Evolutionary conservation across 1,284 basidiomycete genomes (phyloP).

Genomic region (Meripilus lineatus): DNA sequence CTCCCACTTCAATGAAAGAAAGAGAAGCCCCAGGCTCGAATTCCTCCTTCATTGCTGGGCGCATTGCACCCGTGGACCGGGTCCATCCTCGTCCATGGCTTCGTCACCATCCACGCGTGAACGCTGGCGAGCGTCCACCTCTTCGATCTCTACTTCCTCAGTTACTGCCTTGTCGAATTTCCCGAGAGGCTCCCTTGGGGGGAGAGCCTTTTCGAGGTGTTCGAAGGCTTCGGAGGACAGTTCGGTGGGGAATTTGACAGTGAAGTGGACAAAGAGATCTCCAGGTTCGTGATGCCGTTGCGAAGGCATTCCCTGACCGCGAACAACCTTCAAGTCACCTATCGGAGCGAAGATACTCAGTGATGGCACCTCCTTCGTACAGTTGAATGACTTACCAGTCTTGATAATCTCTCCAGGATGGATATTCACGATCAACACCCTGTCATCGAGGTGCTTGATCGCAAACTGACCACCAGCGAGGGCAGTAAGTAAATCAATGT

Average conservation of each 20-base stretch:
- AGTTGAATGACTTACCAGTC: constrained; percentile 62
- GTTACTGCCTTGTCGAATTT: constrained; percentile 68
- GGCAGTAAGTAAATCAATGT: constrained; percentile 93
- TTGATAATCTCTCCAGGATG: constrained; percentile 92
- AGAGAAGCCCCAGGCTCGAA: no score
- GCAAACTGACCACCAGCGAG: constrained; percentile 89
- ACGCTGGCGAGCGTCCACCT: constrained; percentile 77
- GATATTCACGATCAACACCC: constrained; percentile 81
- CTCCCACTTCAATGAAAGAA: no score
- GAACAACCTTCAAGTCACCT: constrained; percentile 90
- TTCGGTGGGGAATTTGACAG: constrained; percentile 86
- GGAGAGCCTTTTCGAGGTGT: constrained; percentile 84
- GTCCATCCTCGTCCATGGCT: constrained; percentile 86
- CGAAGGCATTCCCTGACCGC: constrained; percentile 97
- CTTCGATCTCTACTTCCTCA: constrained; percentile 86
- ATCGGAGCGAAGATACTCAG: constrained; percentile 35
- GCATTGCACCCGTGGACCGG: constrained; percentile 77
- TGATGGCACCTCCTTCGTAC: no score
- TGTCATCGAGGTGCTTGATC: constrained; percentile 94
- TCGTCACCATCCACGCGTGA: constrained; percentile 50
- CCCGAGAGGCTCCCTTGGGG: constrained; percentile 69
- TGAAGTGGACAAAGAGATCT: constrained; percentile 87
- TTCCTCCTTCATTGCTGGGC: constrained; percentile 61
- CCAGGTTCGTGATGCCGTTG: constrained; percentile 96
- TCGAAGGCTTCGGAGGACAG: constrained; percentile 70